Evolutionary conservation across 768 basidiomycete species (phyloP).

Genomic region (Amanita jacksonii): DNA sequence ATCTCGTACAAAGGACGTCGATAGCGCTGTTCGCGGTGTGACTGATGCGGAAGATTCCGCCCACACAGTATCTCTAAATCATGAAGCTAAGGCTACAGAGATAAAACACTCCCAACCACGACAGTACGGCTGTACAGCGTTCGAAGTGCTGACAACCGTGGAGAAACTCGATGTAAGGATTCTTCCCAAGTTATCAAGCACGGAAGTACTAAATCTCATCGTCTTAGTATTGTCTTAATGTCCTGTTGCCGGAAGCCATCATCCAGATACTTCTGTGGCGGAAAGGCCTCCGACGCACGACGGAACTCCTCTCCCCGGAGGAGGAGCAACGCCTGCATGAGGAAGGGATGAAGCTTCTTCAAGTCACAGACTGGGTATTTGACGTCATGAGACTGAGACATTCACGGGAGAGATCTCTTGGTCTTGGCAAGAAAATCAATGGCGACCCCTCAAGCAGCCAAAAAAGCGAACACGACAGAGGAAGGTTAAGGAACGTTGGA

Average conservation of each 20-base stretch:
- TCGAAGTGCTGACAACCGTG: slow-evolving; percentile 31
- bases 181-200: neutral
- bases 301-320: slow-evolving; percentile 35
- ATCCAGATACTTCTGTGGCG: slow-evolving; percentile 72
- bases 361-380: slow-evolving; percentile 61
- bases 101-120: slow-evolving; percentile 10
- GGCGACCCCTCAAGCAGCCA: slow-evolving; percentile 8
- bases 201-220: neutral
- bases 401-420: slow-evolving; percentile 16
- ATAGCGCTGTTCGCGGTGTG: neutral
- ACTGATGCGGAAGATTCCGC: slow-evolving; percentile 1
- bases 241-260: slow-evolving; percentile 64
- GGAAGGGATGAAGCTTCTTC: slow-evolving; percentile 35
- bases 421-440: slow-evolving; percentile 12
- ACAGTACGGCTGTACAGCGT: slow-evolving; percentile 30
- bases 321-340: slow-evolving; percentile 51
- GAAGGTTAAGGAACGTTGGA: slow-evolving; percentile 17
- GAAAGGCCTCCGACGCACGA: slow-evolving; percentile 42
- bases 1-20: slow-evolving; percentile 1
- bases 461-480: slow-evolving; percentile 11
- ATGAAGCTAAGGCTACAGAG: neutral
- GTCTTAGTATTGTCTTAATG: slow-evolving; percentile 56
- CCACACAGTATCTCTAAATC: neutral
- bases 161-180: slow-evolving; percentile 47
- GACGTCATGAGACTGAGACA: slow-evolving; percentile 43